Base-by-base conservation (phyloP, 2,329 filamentous ascomycete genomes). In the Neofusicoccum parvum region DNA sequence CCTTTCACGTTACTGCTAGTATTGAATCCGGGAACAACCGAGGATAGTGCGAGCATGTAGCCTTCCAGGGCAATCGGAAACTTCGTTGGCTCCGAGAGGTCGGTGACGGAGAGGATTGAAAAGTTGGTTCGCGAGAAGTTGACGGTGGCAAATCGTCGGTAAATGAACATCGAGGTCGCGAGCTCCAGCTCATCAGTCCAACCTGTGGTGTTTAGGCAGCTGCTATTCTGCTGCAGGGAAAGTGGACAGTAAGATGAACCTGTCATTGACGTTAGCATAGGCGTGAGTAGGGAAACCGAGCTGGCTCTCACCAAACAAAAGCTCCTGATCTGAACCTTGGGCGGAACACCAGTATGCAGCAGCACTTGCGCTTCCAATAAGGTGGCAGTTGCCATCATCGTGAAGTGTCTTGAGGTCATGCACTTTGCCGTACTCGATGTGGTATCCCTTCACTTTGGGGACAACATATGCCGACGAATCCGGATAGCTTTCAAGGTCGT, bases 131-230 rank as follows among this genome's bases (percentile, higher is more conserved):
- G 60, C 36, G 60, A 63, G 27, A 15, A 63, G 36, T 51, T 53
- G 48, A 63, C 23, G 17, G 60, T 63, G 23, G 60, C 60, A 37
- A 49, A 63, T n/a, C 60, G 60, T 10, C 60, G 60, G 37, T 63
- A 63, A 4, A 51, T 20, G 32, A 53, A 63, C 48, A 63, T 43
- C 1, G 60, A 63, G 0, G 60, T 63, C 1, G 60, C 36, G 6
- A 63, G 36, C 14, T 51, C 48, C 23, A 63, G 34, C 3, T 48
- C 32, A 2, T 43, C 49, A 12, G 46, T 63, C 60, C 60, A 63
- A 9, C 23, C 34, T 4, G 48, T 51, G 48, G 15, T n/a, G 23
- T 51, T 45, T 5, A 63, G 36, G 37, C 60, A 63, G 23, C 34
- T 43, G 23, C 46, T 51, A 14, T 45, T 53, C 15, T 45, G 36